Evolutionary conservation across 176 grass and related monocot genomes (phyloP), one percentile per base, ranked within the genome.

Genomic region (Lolium perenne): DNA sequence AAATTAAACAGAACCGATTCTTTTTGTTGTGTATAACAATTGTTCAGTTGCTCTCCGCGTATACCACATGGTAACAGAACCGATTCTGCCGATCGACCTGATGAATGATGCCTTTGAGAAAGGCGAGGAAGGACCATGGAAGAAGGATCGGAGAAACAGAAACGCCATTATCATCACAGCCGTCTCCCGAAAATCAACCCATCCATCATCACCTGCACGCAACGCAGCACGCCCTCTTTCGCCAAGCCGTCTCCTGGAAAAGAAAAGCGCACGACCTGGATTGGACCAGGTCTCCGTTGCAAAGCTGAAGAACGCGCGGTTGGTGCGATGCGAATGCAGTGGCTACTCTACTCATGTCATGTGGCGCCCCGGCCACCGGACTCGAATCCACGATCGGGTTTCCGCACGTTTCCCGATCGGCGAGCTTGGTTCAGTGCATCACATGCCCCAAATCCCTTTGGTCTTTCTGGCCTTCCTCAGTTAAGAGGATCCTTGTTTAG

Each of bases 371-470:
- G 61, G 61, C 69, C 70, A 48, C 70, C 43, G 46, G 71, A 21
- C 12, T 74, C 13, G 72, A 51, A 8, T 16, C 13, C 46, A 4
- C 46, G 0, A 66, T 63, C 63, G 13, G 63, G 87, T 77, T 50
- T 9, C 29, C 17, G 49, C 82, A 85, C 76, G 82, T 57, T 84
- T 84, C 21, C 5, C 13, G 45, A 38, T 46, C 17, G 38, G 32
- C 13, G 4, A 54, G 59, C 7, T 8, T 12, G 14, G 61, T 78
- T 45, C 62, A 71, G 78, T 78, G 86, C 56, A 86, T 62, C 71
- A 63, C 88, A 48, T 55, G 84, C 63, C 57, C 15, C 38, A 64
- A 72, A 55, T 0, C 15, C 17, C 5, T 2, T 60, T 40, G 51
- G 54, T 47, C 53, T 41, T 6, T 26, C 2, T 20, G 57, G 2